These are phyloP conservation scores for Candida sakaeoensis DNA, from an alignment of 805 yeast species.

Conservation along the genomic window DNA sequence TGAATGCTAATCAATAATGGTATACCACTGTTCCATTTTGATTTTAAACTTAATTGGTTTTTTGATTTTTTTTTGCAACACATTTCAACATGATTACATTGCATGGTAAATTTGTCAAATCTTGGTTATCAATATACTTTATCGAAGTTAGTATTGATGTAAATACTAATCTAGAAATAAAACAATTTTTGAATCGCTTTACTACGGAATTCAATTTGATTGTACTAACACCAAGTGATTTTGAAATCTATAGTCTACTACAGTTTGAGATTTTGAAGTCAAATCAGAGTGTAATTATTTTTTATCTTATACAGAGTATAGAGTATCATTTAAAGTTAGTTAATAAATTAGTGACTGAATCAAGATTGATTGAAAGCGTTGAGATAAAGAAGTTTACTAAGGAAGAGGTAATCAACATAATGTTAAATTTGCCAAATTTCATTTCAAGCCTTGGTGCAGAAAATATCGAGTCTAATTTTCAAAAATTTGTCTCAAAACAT, in stretches of 20 bases:
- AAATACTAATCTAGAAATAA: neutral
- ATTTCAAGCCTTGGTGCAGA: neutral
- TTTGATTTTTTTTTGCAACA: neutral
- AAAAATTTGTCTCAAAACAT: neutral
- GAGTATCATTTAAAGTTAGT: conserved; percentile 3
- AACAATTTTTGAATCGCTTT: neutral
- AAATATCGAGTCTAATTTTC: neutral
- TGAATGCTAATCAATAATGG: too few relatives aligned
- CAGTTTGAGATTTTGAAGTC: conserved; percentile 3
- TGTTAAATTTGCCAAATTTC: conserved; percentile 7
- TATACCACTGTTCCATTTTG: too few relatives aligned
- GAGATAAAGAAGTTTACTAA: neutral
- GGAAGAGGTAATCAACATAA: conserved; percentile 4
- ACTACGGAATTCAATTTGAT: neutral
- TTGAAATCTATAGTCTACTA: conserved; percentile 5
- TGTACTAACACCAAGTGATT: neutral
- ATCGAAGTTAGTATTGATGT: neutral
- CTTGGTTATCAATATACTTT: neutral
- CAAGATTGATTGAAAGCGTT: neutral
- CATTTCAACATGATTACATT: neutral
- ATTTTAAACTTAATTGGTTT: too few relatives aligned
- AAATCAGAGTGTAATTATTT: conserved; percentile 1
- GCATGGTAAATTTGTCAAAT: neutral
- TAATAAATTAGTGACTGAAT: neutral
- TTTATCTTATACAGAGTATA: neutral